These are phyloP conservation scores for Tuber magnatum DNA, from an alignment of 495 filamentous ascomycete species.

Conservation along the genomic window DNA sequence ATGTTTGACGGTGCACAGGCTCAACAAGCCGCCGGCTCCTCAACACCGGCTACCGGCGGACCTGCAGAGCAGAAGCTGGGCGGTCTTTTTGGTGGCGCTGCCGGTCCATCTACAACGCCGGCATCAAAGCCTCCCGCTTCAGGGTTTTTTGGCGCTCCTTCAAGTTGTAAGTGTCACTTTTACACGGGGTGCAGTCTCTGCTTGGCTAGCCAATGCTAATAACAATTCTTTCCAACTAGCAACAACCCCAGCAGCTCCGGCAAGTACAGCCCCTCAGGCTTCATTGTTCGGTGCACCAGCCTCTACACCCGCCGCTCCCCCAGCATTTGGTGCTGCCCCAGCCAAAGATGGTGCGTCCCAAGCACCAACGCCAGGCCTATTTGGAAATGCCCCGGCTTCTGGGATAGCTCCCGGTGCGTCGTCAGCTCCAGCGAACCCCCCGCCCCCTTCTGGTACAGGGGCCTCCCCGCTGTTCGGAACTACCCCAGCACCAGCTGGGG, in stretches of 20 bases:
- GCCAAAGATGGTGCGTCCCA: conserved; percentile 3
- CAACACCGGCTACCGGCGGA: conserved; percentile 14
- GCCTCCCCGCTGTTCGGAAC: conserved; percentile 11
- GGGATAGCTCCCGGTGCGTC: conserved; percentile 1
- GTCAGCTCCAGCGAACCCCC: conserved; percentile 14
- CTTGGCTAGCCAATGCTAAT: not conserved
- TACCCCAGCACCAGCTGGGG: conserved; percentile 11
- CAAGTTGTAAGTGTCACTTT: not conserved
- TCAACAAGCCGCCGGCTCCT: conserved; percentile 13
- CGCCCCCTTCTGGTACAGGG: not conserved
- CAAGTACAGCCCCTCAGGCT: conserved; percentile 4
- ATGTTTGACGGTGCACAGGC: conserved; percentile 23
- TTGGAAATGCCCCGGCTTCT: conserved; percentile 10
- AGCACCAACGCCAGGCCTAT: conserved; percentile 4
- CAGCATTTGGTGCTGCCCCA: not conserved
- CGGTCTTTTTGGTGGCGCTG: conserved; percentile 21
- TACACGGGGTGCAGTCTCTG: not conserved
- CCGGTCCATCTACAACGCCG: conserved; percentile 27
- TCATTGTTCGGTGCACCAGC: not conserved
- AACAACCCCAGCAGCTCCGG: conserved; percentile 12
- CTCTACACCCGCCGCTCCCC: not conserved
- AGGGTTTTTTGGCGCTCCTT: conserved; percentile 15
- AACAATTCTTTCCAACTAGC: not conserved
- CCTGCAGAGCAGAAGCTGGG: conserved; percentile 17
- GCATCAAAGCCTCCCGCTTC: conserved; percentile 29